A percentile compares a stretch with the other conserved stretches of the same genome.
Evolutionary conservation across 768 basidiomycete species (phyloP).

Genomic region (Trametes cinnabarina): DNA sequence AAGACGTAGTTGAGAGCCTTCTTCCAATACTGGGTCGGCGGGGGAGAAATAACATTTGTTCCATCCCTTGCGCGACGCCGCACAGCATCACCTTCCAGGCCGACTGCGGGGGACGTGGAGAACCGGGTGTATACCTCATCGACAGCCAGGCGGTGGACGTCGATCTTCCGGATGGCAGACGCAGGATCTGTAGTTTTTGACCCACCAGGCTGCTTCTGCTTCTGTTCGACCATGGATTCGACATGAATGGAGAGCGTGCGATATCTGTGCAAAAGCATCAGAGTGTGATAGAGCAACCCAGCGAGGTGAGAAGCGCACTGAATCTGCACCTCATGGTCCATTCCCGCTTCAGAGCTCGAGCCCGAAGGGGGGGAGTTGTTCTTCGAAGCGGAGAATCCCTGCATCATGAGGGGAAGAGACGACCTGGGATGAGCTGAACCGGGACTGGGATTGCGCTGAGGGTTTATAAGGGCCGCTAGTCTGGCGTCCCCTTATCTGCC

Average conservation of each 20-base stretch:
- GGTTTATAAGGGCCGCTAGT: background rate
- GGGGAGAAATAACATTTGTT: slow-evolving; percentile 50
- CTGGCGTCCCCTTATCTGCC: background rate
- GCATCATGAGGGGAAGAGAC: no score
- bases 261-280: slow-evolving; percentile 27
- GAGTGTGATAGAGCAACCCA: background rate
- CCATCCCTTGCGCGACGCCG: slow-evolving; percentile 6
- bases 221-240: slow-evolving; percentile 28
- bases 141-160: slow-evolving; percentile 43
- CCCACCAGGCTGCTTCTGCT: slow-evolving; percentile 15
- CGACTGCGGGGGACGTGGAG: slow-evolving; percentile 40
- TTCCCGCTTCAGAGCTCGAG: no score
- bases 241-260: slow-evolving; percentile 48
- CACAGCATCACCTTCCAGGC: slow-evolving; percentile 48
- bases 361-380: no score
- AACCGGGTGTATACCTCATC: slow-evolving; percentile 46
- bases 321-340: slow-evolving; percentile 9
- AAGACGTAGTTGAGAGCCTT: slow-evolving; percentile 54
- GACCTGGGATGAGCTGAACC: no score
- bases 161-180: slow-evolving; percentile 43
- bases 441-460: no score
- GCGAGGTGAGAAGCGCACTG: background rate
- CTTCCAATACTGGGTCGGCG: slow-evolving; percentile 45
- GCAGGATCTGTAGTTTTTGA: slow-evolving; percentile 31
- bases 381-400: no score